A percentile compares a stretch with the other conserved stretches of the same genome.
These are phyloP conservation scores for Podila horticola DNA, from an alignment of 192 early-diverging fungal species.

Conservation along the genomic window DNA sequence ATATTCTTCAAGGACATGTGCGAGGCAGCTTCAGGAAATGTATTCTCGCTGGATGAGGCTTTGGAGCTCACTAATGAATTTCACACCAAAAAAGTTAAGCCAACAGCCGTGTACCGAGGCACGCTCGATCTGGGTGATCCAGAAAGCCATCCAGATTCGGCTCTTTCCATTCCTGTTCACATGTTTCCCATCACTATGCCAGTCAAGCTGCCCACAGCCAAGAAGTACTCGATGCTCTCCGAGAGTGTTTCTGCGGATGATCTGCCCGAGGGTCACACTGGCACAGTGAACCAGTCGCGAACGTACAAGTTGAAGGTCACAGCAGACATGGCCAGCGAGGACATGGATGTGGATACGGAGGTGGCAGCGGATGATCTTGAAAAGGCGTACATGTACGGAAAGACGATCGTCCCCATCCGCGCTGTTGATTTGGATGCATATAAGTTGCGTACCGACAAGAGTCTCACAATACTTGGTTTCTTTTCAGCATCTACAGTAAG, in stretches of 20 bases:
- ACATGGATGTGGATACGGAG: constrained; percentile 39
- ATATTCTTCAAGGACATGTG: constrained; percentile 58
- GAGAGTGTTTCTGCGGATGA: constrained; percentile 50
- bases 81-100: constrained; percentile 63
- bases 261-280: constrained; percentile 39
- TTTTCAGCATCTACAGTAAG: constrained; percentile 56
- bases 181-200: constrained; percentile 67
- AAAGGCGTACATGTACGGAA: constrained; percentile 75
- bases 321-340: constrained; percentile 26
- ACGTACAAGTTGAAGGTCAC: constrained; percentile 44
- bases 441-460: constrained; percentile 64
- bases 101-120: constrained; percentile 63
- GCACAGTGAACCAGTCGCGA: constrained; percentile 45
- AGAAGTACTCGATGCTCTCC: constrained; percentile 71
- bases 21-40: constrained; percentile 27
- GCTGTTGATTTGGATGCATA: constrained; percentile 69
- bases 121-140: constrained; percentile 65
- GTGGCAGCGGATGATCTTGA: constrained; percentile 64
- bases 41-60: constrained; percentile 63
- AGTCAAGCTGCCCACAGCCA: constrained; percentile 64
- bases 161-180: constrained; percentile 62
- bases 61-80: constrained; percentile 53
- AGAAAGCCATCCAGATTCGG: constrained; percentile 41
- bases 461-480: constrained; percentile 72
- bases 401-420: constrained; percentile 70